Conservation (phyloP, 352 stramenopile genomes). For the Peronospora farinosa region DNA sequence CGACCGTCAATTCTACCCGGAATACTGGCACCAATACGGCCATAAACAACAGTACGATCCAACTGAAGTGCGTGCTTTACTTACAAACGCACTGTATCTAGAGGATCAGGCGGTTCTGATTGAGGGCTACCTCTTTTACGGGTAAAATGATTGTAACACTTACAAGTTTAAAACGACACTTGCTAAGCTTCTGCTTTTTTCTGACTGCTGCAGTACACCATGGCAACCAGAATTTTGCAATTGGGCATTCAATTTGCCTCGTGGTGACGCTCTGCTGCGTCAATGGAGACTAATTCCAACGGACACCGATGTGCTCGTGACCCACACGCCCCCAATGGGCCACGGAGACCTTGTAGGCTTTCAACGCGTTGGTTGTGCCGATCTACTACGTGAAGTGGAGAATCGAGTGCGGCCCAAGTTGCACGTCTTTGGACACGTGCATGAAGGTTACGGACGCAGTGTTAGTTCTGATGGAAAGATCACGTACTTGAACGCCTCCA, state of each 20-base stretch:
- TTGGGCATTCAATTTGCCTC: slow-evolving; percentile 70
- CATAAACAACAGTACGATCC: slow-evolving; percentile 60
- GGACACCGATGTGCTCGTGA: slow-evolving; percentile 83
- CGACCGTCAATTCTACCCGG: slow-evolving; percentile 57
- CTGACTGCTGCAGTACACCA: slow-evolving; percentile 30
- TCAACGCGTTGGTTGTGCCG: slow-evolving; percentile 60
- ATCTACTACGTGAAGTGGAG: slow-evolving; percentile 69
- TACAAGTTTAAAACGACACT: neutral
- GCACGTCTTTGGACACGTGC: slow-evolving; percentile 89
- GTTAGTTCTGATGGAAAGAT: slow-evolving; percentile 59
- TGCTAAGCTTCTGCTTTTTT: neutral
- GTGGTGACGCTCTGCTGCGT: slow-evolving; percentile 33
- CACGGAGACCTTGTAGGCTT: slow-evolving; percentile 59
- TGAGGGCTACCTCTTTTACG: slow-evolving; percentile 71
- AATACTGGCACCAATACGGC: slow-evolving; percentile 68
- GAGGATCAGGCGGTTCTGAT: slow-evolving; percentile 70
- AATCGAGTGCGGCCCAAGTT: slow-evolving; percentile 56
- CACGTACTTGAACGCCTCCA: slow-evolving; percentile 83
- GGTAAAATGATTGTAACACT: slow-evolving; percentile 19
- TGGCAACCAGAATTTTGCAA: slow-evolving; percentile 84
- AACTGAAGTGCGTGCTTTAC: slow-evolving; percentile 55
- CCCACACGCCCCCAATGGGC: slow-evolving; percentile 80
- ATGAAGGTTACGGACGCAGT: slow-evolving; percentile 79
- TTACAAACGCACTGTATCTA: slow-evolving; percentile 73
- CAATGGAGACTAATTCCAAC: slow-evolving; percentile 52